Evolutionary conservation across 306 rosid species (phyloP).

Genomic region (Notholithocarpus densiflorus): DNA sequence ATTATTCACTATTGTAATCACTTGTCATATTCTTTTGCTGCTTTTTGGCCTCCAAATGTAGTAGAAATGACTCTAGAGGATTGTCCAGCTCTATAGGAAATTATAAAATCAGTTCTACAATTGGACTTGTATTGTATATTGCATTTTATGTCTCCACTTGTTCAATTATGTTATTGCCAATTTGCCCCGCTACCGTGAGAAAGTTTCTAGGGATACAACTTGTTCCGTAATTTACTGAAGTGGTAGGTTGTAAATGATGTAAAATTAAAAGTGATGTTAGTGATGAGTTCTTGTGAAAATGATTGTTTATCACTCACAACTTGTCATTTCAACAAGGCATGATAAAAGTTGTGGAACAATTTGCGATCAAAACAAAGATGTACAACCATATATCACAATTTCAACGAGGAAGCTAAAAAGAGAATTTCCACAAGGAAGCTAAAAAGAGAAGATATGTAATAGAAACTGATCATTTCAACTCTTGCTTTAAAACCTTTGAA

Average conservation of each 20-base stretch:
- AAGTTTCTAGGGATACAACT: no score
- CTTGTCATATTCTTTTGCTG: conserved; percentile 13
- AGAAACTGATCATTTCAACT: not conserved
- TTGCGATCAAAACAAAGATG: no score
- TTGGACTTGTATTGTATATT: not conserved
- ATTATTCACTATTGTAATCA: conserved; percentile 25
- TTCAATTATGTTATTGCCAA: not conserved
- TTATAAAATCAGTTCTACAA: conserved; percentile 14
- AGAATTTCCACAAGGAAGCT: not conserved
- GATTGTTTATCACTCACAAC: fast-evolving
- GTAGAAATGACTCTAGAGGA: conserved; percentile 27
- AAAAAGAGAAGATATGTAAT: not conserved
- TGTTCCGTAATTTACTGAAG: no score
- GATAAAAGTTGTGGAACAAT: no score
- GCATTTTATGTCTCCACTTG: not conserved
- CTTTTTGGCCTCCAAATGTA: conserved; percentile 10
- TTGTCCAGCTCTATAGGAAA: conserved; percentile 15
- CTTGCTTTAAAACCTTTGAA: no score
- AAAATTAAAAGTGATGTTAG: no score
- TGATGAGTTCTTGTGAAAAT: no score
- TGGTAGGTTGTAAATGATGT: no score
- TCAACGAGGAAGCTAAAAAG: not conserved
- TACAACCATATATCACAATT: no score
- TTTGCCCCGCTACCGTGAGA: no score
- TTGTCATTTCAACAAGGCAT: no score